Evolutionary conservation across 345 rosid species (phyloP).

Genomic region (Gossypium bickii): DNA sequence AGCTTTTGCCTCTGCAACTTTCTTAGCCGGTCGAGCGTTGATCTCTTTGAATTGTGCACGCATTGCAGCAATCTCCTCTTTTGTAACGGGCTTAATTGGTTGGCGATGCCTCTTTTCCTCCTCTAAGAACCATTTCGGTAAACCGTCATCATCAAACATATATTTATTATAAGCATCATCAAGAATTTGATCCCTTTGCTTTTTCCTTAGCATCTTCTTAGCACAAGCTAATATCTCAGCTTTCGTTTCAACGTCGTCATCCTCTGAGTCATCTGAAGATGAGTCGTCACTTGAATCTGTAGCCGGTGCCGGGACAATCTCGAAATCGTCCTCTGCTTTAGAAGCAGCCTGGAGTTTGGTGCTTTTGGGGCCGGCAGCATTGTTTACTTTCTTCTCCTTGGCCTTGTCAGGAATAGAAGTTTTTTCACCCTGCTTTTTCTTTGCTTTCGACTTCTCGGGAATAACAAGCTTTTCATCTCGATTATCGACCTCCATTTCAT

Average conservation of each 20-base stretch:
- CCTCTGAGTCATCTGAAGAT: slow-evolving; percentile 68
- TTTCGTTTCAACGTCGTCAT: slow-evolving; percentile 51
- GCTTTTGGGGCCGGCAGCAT: slow-evolving; percentile 19
- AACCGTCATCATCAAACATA: slow-evolving; percentile 69
- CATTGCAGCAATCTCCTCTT: slow-evolving; percentile 84
- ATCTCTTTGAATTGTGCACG: slow-evolving; percentile 87
- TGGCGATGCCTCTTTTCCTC: slow-evolving; percentile 80
- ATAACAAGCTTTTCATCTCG: slow-evolving; percentile 19
- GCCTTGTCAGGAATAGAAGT: slow-evolving; percentile 18
- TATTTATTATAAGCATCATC: slow-evolving; percentile 81
- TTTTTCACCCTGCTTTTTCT: slow-evolving; percentile 23
- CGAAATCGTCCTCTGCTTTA: slow-evolving; percentile 55
- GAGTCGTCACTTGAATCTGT: slow-evolving; percentile 78
- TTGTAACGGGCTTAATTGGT: slow-evolving; percentile 72
- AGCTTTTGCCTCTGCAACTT: slow-evolving; percentile 91
- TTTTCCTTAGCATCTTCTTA: slow-evolving; percentile 91
- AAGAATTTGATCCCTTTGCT: slow-evolving; percentile 71
- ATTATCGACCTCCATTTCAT: slow-evolving; percentile 42
- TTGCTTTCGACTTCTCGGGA: slow-evolving; percentile 30
- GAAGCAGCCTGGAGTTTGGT: slow-evolving; percentile 23
- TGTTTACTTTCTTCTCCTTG: slow-evolving; percentile 33
- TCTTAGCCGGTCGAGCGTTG: slow-evolving; percentile 90
- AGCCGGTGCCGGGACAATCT: slow-evolving; percentile 75
- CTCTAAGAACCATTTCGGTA: slow-evolving; percentile 84
- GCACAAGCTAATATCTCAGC: slow-evolving; percentile 90